Conservation (phyloP, 208 protist species). For the Trypanosoma cruzi region DNA sequence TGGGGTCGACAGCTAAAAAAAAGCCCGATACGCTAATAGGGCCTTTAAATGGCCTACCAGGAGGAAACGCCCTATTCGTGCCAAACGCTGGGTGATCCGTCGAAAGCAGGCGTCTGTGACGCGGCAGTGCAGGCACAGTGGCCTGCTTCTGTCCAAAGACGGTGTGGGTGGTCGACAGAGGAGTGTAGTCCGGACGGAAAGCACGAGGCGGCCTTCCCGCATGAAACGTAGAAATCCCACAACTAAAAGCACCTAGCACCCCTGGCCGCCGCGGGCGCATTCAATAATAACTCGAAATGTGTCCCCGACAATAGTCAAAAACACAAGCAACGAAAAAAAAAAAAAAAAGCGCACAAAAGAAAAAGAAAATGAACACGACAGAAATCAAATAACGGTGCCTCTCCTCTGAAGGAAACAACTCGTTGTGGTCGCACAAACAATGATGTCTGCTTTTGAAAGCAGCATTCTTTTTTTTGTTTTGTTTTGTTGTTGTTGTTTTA, state of each 20-base stretch:
- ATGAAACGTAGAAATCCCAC: neutral
- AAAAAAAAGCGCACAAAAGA: neutral
- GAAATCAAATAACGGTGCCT: no score
- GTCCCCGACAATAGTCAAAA: constrained; percentile 9
- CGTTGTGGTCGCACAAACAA: no score
- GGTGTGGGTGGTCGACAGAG: constrained; percentile 65
- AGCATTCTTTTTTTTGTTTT: no score
- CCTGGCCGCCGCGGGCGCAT: neutral
- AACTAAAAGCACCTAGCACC: neutral
- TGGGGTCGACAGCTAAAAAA: constrained; percentile 80
- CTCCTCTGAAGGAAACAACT: no score
- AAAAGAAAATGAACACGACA: neutral
- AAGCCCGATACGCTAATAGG: constrained; percentile 78
- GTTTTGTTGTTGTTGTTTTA: no score
- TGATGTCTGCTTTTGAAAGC: no score
- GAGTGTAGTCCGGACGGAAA: constrained; percentile 34
- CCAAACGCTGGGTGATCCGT: constrained; percentile 81
- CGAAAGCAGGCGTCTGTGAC: constrained; percentile 40
- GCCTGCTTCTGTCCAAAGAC: constrained; percentile 75
- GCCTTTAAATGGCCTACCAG: constrained; percentile 58
- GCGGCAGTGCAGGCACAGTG: constrained; percentile 24
- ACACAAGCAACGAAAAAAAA: neutral
- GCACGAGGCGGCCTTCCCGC: constrained; percentile 26
- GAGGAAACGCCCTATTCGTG: constrained; percentile 44
- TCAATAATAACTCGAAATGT: constrained; percentile 2